Evolutionary conservation across 305 asterid genomes (phyloP), one percentile per base, ranked within the genome.

Genomic region (Fraxinus baroniana): DNA sequence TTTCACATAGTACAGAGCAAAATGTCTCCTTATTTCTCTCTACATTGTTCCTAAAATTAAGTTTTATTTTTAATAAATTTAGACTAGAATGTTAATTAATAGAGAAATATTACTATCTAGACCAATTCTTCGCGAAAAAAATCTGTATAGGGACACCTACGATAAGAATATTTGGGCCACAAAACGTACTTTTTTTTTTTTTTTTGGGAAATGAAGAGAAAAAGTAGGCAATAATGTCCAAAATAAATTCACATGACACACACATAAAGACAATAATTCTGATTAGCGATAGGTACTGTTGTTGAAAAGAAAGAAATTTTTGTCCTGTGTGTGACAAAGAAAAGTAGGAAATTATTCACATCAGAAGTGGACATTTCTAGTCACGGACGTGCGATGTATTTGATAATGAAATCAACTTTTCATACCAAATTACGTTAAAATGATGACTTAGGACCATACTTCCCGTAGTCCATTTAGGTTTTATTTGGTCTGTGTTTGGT

Each of bases 161-260:
- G 83, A 24, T n/a, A 33, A 7, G 2, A 78, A 22, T 7, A 39
- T 3, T 13, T 18, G 44, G 80, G 62, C 84, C 83, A 83, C 78
- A 12, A 70, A 70, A 70, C 18, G 24, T 0, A 71, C 78, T 30
- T 73, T 55, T 52, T 49, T 13, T 49, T n/a, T 35, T 0, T 35
- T 37, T 37, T 37, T 37, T 36, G n/a, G 79, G 32, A 57, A 78
- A 22, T 35, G 62, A 32, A 84, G 44, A 74, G 78, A 7, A 3
- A 84, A 60, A 74, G 78, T 5, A 3, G 72, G 74, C 74, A 79
- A 64, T 49, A 18, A 57, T 52, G 85, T 87, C 90, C 90, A 85
- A 87, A 83, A 85, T 44, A 83, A 71, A 77, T 78, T 87, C 90
- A 87, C 90, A 85, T 81, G 90, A 82, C 79, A 71, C 18, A 18